phyloP scores from a whole-genome alignment of 768 basidiomycete species.

The Phylloporus sp. region DNA sequence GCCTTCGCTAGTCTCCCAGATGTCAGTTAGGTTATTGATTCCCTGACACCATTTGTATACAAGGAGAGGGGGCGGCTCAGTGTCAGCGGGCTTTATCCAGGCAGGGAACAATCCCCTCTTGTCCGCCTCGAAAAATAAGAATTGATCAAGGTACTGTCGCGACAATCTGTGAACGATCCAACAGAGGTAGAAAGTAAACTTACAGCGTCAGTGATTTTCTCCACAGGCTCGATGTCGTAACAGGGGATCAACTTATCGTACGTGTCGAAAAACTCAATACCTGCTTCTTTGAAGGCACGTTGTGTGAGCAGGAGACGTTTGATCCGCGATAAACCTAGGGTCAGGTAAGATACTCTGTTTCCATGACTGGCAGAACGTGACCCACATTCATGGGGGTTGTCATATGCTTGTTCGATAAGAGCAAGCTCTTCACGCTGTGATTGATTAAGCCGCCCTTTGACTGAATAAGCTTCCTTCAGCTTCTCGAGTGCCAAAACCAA shows the following conservation, averaged over 20 bases:
- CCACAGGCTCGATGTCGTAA: slow-evolving; percentile 98
- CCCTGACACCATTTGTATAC: slow-evolving; percentile 99
- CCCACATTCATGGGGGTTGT: slow-evolving; percentile 97
- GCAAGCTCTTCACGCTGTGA: slow-evolving; percentile 98
- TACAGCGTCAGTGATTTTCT: slow-evolving; percentile 98
- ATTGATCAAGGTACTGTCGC: slow-evolving; percentile 87
- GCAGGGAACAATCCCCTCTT: slow-evolving; percentile 97
- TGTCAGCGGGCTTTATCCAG: slow-evolving; percentile 99
- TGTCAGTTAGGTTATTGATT: slow-evolving; percentile 96
- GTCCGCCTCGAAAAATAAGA: slow-evolving; percentile 98
- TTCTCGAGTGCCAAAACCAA: slow-evolving; percentile 96
- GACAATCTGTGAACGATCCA: slow-evolving; percentile 10
- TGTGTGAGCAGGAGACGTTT: slow-evolving; percentile 96
- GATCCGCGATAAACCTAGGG: slow-evolving; percentile 83
- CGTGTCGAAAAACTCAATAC: slow-evolving; percentile 96
- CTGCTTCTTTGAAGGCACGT: slow-evolving; percentile 97
- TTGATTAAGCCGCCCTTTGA: slow-evolving; percentile 96
- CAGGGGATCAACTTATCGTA: slow-evolving; percentile 98
- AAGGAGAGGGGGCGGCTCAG: slow-evolving; percentile 92
- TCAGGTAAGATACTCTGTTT: slow-evolving; percentile 3
- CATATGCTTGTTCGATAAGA: slow-evolving; percentile 97
- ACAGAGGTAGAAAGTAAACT: slow-evolving; percentile 25
- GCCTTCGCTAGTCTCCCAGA: slow-evolving; percentile 98
- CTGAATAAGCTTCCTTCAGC: slow-evolving; percentile 97
- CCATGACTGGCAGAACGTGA: not conserved